Evolutionary conservation across 768 basidiomycete species (phyloP).

Genomic region (Termitomyces sp.): DNA sequence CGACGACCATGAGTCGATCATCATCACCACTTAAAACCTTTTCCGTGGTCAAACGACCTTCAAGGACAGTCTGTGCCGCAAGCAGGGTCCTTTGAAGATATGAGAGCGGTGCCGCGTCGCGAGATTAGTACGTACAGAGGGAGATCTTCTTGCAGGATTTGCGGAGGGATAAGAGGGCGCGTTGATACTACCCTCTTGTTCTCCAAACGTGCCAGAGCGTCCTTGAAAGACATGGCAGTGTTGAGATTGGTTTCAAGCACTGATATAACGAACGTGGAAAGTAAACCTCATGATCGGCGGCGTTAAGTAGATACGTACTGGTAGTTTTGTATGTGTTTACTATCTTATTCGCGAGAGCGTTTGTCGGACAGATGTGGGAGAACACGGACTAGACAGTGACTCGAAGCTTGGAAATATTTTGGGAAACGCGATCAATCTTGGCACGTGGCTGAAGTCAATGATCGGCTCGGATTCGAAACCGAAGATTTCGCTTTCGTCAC

Average conservation of each 20-base stretch:
- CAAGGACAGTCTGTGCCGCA: conserved; percentile 84
- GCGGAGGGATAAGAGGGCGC: conserved; percentile 88
- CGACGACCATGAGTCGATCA: conserved; percentile 88
- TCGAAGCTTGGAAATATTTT: not conserved
- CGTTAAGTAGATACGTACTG: not conserved
- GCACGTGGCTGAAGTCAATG: not conserved
- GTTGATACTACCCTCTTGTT: conserved; percentile 85
- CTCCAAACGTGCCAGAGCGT: conserved; percentile 76
- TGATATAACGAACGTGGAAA: conserved; percentile 15
- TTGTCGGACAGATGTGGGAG: not conserved
- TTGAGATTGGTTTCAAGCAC: conserved; percentile 39
- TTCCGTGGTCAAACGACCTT: conserved; percentile 77
- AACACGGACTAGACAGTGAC: not conserved
- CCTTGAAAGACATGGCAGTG: conserved; percentile 73
- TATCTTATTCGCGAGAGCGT: not conserved
- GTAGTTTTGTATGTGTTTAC: not conserved
- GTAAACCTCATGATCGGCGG: not conserved
- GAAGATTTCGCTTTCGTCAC: conserved; percentile 13
- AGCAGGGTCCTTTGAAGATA: conserved; percentile 52
- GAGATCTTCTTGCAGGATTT: conserved; percentile 92
- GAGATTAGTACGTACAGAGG: conserved; percentile 53
- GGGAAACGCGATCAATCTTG: not conserved
- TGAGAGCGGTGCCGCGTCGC: conserved; percentile 6
- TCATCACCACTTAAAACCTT: conserved; percentile 80
- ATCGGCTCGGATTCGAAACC: not conserved